phyloP scores from a whole-genome alignment of 495 filamentous ascomycete genomes.

The Penicillium psychrofluorescens region DNA sequence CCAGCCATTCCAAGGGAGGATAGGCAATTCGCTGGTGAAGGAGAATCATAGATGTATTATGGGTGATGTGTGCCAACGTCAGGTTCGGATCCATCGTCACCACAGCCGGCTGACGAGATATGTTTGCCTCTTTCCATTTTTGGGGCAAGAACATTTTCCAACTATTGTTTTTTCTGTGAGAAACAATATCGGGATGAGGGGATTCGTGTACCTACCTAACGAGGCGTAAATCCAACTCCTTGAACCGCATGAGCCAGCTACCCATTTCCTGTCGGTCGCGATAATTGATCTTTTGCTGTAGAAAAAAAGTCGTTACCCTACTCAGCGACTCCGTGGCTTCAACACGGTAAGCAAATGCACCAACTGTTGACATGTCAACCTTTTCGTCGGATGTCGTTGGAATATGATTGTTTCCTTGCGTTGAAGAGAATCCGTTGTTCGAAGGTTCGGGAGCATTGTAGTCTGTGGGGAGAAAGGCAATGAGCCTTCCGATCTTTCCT shows the following conservation, averaged over 20 bases:
- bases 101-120: slow-evolving; percentile 19
- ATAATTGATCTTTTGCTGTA: slow-evolving; percentile 30
- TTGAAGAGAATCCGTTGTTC: no score
- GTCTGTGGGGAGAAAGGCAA: slow-evolving; percentile 9
- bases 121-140: slow-evolving; percentile 30
- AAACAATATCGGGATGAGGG: neutral
- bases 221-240: slow-evolving; percentile 36
- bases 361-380: slow-evolving; percentile 19
- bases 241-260: slow-evolving; percentile 37
- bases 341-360: slow-evolving; percentile 36
- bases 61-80: slow-evolving; percentile 37
- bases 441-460: no score
- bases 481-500: slow-evolving; percentile 25
- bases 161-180: slow-evolving; percentile 3
- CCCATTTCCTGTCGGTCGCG: slow-evolving; percentile 21
- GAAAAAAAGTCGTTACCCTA: slow-evolving; percentile 29
- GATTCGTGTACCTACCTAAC: slow-evolving; percentile 18
- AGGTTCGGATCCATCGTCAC: slow-evolving; percentile 37
- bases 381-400: slow-evolving; percentile 12
- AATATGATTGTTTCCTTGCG: no score
- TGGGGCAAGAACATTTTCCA: slow-evolving; percentile 36
- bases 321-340: slow-evolving; percentile 36
- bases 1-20: slow-evolving; percentile 25
- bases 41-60: slow-evolving; percentile 39
- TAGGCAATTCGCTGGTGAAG: slow-evolving; percentile 40